Conservation (phyloP, 208 protist genomes). For the Leishmania guyanensis region DNA sequence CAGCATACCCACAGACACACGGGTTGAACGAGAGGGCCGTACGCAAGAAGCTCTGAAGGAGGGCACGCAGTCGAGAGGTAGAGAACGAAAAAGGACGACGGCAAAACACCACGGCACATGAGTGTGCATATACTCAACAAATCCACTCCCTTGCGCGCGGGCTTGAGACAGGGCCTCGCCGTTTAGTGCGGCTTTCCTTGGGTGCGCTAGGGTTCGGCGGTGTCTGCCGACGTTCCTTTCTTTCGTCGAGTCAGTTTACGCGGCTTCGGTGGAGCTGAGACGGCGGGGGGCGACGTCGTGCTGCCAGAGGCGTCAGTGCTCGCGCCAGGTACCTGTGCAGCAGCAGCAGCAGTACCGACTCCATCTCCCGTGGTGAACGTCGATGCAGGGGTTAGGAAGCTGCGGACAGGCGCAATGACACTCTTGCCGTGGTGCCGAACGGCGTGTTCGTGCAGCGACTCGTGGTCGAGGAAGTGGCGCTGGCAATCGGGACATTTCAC, state of each 20-base stretch:
- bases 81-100: background rate
- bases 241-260: constrained; percentile 35
- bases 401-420: constrained; percentile 38
- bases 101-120: background rate
- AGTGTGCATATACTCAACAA: background rate
- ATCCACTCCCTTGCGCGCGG: too few species aligned
- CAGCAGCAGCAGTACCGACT: background rate
- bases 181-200: background rate
- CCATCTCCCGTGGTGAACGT: background rate
- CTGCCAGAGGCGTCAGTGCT: constrained; percentile 1
- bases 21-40: background rate
- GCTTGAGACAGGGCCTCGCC: background rate
- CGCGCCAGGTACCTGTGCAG: background rate
- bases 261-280: constrained; percentile 11
- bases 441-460: constrained; percentile 63
- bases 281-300: background rate
- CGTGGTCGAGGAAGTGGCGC: constrained; percentile 58
- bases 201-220: background rate
- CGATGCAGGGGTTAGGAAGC: constrained; percentile 32
- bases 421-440: constrained; percentile 78
- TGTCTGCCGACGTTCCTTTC: background rate
- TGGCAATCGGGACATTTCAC: constrained; percentile 56
- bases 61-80: background rate
- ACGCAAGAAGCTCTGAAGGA: background rate
- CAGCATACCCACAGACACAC: background rate